Conservation (phyloP, 345 rosid genomes). For the Camelina laxa region DNA sequence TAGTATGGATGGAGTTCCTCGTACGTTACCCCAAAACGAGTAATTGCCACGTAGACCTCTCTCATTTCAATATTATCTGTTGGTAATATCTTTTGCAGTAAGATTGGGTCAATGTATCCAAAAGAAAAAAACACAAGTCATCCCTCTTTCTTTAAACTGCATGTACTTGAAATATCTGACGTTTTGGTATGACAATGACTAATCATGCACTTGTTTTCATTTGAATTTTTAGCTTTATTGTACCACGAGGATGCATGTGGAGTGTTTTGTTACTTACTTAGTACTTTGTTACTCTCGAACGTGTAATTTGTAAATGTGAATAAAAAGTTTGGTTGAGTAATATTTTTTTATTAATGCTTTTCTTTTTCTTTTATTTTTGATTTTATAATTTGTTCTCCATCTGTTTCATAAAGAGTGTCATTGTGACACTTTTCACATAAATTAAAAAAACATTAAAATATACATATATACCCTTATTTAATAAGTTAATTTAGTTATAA, state of each 20-base stretch:
- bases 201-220: not conserved
- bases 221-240: too few species aligned
- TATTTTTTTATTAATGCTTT: too few species aligned
- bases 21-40: slow-evolving; percentile 42
- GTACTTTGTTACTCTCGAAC: not conserved
- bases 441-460: too few species aligned
- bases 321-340: too few species aligned
- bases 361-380: too few species aligned
- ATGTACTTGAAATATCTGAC: not conserved
- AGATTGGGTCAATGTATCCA: not conserved
- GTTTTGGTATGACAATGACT: not conserved
- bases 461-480: too few species aligned
- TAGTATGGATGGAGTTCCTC: slow-evolving; percentile 39
- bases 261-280: too few species aligned
- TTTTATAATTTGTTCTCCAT: too few species aligned
- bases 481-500: too few species aligned
- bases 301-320: too few species aligned
- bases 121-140: not conserved
- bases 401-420: too few species aligned
- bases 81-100: not conserved
- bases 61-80: slow-evolving; percentile 20
- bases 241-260: not conserved
- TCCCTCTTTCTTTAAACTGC: not conserved
- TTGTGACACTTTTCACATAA: too few species aligned
- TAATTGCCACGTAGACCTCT: slow-evolving; percentile 35